Evolutionary conservation across 1,284 basidiomycete genomes (phyloP).

Genomic region (Leccinum subrobustum): DNA sequence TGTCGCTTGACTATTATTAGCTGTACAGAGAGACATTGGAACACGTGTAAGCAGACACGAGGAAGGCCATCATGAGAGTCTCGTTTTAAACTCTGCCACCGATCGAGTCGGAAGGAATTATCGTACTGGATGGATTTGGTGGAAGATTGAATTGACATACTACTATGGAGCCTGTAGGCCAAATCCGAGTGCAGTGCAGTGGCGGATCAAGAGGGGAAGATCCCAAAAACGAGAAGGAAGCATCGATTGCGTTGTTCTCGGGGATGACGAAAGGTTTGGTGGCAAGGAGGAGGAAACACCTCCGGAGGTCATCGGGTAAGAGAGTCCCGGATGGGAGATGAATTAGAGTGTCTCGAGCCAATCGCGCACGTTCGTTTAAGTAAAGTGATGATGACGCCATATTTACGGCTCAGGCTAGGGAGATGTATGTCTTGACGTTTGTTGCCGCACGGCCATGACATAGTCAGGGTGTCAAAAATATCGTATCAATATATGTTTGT

Average conservation of each 20-base stretch:
- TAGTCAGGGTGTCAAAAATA: neutral
- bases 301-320: neutral
- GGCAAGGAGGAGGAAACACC: neutral
- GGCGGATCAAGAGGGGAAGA: neutral
- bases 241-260: neutral
- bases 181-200: neutral
- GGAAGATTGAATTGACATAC: neutral
- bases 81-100: neutral
- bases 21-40: neutral
- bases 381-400: neutral
- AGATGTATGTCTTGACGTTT: neutral
- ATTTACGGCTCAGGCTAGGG: neutral
- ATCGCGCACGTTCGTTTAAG: neutral
- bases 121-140: constrained; percentile 5
- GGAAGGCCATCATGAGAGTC: neutral
- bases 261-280: neutral
- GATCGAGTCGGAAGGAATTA: neutral
- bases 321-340: neutral
- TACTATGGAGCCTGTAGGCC: neutral
- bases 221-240: neutral
- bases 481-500: neutral
- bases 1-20: neutral
- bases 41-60: neutral
- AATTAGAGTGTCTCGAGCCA: neutral
- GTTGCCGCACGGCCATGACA: neutral